These are phyloP conservation scores for Mentha longifolia DNA, from an alignment of 257 asterid genomes.

Conservation along the genomic window DNA sequence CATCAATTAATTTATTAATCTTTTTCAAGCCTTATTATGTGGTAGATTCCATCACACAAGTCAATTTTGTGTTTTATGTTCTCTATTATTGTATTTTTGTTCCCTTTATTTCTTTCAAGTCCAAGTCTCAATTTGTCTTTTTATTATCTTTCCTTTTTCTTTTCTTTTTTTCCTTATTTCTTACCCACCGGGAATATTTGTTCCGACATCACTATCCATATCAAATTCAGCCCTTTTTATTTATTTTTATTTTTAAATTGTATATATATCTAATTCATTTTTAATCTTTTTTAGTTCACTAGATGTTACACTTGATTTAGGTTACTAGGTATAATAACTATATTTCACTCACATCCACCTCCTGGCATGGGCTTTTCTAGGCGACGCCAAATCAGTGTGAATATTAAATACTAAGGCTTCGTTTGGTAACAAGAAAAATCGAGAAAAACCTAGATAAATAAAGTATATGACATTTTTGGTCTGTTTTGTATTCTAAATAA, in stretches of 20 bases:
- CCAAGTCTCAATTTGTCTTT: conserved; percentile 3
- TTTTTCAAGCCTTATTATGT: not conserved
- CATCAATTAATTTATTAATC: not conserved
- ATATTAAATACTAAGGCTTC: no score
- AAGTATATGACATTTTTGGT: no score
- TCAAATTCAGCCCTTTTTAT: not conserved
- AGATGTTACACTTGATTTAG: not conserved
- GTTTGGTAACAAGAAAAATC: no score
- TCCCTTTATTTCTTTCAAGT: not conserved
- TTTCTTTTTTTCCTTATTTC: not conserved
- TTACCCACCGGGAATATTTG: not conserved
- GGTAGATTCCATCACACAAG: conserved; percentile 16
- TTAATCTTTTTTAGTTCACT: not conserved
- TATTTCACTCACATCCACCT: no score
- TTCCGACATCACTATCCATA: not conserved
- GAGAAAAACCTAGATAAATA: no score
- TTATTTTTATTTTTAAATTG: no score
- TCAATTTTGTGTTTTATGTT: conserved; percentile 2
- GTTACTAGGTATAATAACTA: no score
- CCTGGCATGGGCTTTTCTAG: no score
- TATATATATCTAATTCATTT: not conserved
- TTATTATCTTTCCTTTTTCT: not conserved
- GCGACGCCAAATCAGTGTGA: no score
- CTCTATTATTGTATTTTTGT: not conserved
- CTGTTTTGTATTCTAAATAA: no score